Conservation (phyloP, 345 rosid genomes). For the Bretschneidera sinensis region DNA sequence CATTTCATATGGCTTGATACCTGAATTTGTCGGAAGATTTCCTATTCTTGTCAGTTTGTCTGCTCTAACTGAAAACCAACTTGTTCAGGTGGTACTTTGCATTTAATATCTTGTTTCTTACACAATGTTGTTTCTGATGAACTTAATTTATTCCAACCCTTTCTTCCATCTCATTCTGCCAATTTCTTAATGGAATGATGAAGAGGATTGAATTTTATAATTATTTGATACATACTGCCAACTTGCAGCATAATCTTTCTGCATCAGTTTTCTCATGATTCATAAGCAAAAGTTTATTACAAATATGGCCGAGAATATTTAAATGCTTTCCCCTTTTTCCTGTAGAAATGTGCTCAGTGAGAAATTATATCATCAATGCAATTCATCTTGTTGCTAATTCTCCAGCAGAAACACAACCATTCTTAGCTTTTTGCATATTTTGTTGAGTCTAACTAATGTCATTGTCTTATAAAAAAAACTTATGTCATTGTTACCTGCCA, state of each 20-base stretch:
- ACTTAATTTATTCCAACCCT: neutral
- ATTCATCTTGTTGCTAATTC: no score
- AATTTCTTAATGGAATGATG: neutral
- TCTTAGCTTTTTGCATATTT: neutral
- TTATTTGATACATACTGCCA: neutral
- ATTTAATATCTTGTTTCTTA: neutral
- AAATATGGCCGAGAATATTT: no score
- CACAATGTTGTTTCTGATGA: neutral
- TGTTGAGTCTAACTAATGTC: neutral
- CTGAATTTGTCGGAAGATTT: slow-evolving; percentile 98
- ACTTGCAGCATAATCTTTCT: neutral
- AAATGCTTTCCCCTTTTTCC: no score
- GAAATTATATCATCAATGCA: no score
- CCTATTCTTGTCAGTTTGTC: slow-evolving; percentile 93
- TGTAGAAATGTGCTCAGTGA: no score
- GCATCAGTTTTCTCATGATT: neutral
- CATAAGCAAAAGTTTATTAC: no score
- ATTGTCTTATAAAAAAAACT: neutral
- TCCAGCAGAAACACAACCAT: neutral
- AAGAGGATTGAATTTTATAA: neutral
- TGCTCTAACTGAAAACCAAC: slow-evolving; percentile 93
- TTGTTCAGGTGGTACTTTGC: slow-evolving; percentile 66
- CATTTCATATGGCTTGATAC: slow-evolving; percentile 89
- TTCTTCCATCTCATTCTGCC: neutral
- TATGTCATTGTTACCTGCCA: neutral